These are phyloP conservation scores for Ophiostoma ips DNA, from an alignment of 2,329 filamentous ascomycete species.

Conservation along the genomic window DNA sequence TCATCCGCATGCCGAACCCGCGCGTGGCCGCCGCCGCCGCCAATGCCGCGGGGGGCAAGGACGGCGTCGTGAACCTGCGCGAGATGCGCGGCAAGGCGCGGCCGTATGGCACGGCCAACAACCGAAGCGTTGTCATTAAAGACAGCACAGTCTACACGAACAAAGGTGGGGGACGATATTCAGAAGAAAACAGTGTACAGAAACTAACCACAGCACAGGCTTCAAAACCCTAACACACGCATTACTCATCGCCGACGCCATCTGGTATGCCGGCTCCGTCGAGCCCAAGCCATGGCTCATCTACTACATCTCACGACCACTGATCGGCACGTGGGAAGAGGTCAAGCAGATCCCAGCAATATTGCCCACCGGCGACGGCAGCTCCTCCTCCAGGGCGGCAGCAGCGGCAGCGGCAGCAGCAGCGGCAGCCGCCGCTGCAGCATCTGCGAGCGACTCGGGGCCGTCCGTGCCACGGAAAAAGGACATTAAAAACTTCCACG, in stretches of 20 bases:
- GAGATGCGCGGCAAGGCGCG: constrained; percentile 88
- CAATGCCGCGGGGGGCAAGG: constrained; percentile 38
- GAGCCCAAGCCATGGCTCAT: constrained; percentile 91
- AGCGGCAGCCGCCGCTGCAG: constrained; percentile 21
- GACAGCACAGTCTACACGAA: constrained; percentile 89
- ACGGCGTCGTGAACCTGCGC: constrained; percentile 50
- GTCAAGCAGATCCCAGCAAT: constrained; percentile 55
- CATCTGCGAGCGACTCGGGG: constrained; percentile 20
- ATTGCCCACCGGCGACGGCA: constrained; percentile 22
- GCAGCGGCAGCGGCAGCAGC: too few species aligned
- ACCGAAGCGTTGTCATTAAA: constrained; percentile 85
- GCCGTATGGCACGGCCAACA: constrained; percentile 86
- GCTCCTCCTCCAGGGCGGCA: constrained; percentile 13
- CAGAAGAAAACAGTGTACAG: background rate
- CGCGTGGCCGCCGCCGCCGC: constrained; percentile 32
- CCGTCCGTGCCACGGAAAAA: constrained; percentile 55
- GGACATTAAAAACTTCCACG: constrained; percentile 79
- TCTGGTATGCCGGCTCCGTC: constrained; percentile 81
- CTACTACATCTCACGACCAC: constrained; percentile 84
- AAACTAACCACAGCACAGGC: constrained; percentile 34
- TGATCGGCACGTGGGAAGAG: constrained; percentile 73
- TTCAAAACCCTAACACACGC: constrained; percentile 88
- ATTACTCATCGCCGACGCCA: constrained; percentile 65
- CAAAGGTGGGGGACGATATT: constrained; percentile 75
- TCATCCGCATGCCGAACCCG: constrained; percentile 59